Evolutionary conservation across 371 early-diverging fungal species (phyloP).

Genomic region (Capillidium heterosporum): DNA sequence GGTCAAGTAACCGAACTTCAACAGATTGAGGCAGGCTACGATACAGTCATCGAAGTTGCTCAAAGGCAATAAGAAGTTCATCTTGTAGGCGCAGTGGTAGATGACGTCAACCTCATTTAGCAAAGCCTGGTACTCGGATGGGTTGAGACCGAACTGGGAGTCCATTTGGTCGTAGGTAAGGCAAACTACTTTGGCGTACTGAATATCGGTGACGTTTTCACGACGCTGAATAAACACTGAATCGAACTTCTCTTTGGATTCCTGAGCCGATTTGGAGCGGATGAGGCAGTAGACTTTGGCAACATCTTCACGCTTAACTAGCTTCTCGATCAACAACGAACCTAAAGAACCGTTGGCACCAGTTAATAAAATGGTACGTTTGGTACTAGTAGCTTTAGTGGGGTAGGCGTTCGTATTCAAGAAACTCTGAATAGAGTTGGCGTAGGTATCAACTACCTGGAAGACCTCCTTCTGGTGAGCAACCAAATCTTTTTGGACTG

Average conservation of each 20-base stretch:
- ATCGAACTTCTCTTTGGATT: background rate
- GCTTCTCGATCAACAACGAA: background rate
- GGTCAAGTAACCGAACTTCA: background rate
- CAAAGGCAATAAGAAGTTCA: slow-evolving; percentile 2
- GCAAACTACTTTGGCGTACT: background rate
- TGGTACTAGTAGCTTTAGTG: background rate
- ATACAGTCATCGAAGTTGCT: background rate
- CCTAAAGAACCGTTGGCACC: background rate
- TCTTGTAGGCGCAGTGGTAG: slow-evolving; percentile 5
- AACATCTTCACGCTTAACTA: background rate
- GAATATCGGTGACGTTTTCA: background rate
- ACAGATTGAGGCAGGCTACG: background rate
- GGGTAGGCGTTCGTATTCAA: background rate
- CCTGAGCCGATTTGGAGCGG: background rate
- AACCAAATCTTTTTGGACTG: background rate
- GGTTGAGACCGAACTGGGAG: background rate
- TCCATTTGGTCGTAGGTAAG: background rate
- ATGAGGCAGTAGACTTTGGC: background rate
- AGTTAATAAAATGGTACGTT: background rate
- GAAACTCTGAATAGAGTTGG: background rate
- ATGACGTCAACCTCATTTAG: background rate
- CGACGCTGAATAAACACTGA: background rate
- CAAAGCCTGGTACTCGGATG: background rate
- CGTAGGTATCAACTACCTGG: background rate
- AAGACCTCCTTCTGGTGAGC: background rate